Evolutionary conservation across 139 green algal species (phyloP), one percentile per base, ranked within the genome.

Genomic region (Coccomyxa sp.): DNA sequence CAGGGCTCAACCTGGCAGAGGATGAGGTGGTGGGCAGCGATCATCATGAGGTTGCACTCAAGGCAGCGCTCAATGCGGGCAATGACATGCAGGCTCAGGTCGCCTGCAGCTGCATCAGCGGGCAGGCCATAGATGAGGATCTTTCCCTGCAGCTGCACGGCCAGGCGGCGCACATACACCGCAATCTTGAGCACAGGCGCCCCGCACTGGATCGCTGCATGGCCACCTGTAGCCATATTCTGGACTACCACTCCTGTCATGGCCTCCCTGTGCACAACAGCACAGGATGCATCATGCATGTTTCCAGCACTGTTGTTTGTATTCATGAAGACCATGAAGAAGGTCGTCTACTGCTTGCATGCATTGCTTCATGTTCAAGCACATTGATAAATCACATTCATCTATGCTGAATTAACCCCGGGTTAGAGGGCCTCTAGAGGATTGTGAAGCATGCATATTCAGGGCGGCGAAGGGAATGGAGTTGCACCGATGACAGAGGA

Each of bases 241-340:
- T 96, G 92, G 66, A 98, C 92, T 81, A 97, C 93, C 21, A 98
- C 94, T 63, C 96, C 94, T 17, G 93, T 96, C 92, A 96, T 95
- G 67, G 85, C 86, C 78, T 97, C 94, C 51, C 94, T 88, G 84
- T 85, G 88, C 58, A 79, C 82, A 13, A 51, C 79, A 57, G 67
- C 58, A 15, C 71, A 18, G 16, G 21, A 77, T 88, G 88, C 27
- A 51, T 3, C 38, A 51, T 51, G 18, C 13, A 38, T 67, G 7
- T 67, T 67, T 25, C 17, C 23, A 27, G 60, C 17, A 31, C 12
- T 25, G 45, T 14, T 9, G 66, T 27, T 74, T 74, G 66, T 9
- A 74, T 27, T 74, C 3, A 10, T 74, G 66, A 23, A 27, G 21
- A 10, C 9, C 66, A 14, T 30, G 66, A 14, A 27, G 63, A 15